Evolutionary conservation across 768 basidiomycete genomes (phyloP), one percentile per base, ranked within the genome.

Genomic region (Tremella yokohamensis): DNA sequence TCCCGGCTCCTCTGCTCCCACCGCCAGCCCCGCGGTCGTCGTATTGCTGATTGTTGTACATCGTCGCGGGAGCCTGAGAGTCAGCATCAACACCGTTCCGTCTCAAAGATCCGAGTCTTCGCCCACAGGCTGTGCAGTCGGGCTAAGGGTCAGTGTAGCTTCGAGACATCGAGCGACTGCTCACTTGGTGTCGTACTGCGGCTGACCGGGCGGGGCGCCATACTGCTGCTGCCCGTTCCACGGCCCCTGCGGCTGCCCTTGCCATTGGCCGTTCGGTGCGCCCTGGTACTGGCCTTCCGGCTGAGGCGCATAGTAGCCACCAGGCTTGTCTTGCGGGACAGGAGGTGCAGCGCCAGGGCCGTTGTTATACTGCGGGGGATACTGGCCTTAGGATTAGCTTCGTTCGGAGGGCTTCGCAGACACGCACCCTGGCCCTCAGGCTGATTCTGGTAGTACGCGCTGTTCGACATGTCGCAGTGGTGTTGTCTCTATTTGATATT

Each of bases 1-100:
- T 48, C 6, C 24, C 49, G 25, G 25, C 20, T 16, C 42, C 42
- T 22, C 42, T 4, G 22, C 42, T 22, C 15, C 42, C 42, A 45
- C 42, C 42, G 15, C 42, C 42, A 45, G n/a, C 15, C n/a, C 42
- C 42, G n/a, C 42, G n/a, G 49, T 16, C 18, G n/a, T 50, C 20
- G 20, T 55, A 54, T 47, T 37, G 53, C 16, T 52, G 47, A 25
- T 45, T 34, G n/a, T 57, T 22, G 24, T 26, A 49, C 22, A 45
- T 45, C 15, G 22, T 45, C 15, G n/a, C n/a, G 22, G 42, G 42
- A n/a, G 42, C 42, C 42, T 45, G 42, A 22, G n/a, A 16, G 42
- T 45, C 6, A 45, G 42, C 42, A 45, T 15, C 6, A 45, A 4
- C 15, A 45, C 4, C 15, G 4, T 16, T 4, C 42, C n/a, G 22